Evolutionary conservation across 164 flowering plant genomes (phyloP), one percentile per base, ranked within the genome.

Genomic region (Vitis rupestris): DNA sequence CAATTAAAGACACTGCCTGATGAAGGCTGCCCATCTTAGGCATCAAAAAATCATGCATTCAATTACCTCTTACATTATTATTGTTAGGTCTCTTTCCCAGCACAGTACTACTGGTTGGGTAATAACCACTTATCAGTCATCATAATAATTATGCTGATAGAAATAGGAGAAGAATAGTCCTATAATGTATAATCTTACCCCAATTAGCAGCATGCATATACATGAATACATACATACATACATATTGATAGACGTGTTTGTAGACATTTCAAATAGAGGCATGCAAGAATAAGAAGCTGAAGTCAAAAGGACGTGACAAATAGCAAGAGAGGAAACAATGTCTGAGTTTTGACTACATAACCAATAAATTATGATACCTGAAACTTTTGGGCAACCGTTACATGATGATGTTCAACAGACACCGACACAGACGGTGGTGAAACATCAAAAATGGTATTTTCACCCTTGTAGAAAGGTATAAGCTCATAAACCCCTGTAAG

Each of bases 381-480:
- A 78, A 95, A 95, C 71, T 81, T 91, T 64, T 88, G 90, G 8
- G 84, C 73, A 63, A 93, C 73, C 27, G 83, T 74, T 49, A 84
- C 80, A 77, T 95, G 98, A 72, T 78, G 82, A 76, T 95, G 99
- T 78, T 80, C 82, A 70, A 95, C 92, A 72, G 88, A 76, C 14
- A 95, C 80, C 15, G 80, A 65, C 67, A 89, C 48, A 13, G 80
- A 75, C 44, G 94, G 80, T 66, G 99, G 99, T 57, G 97, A 93
- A 78, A 95, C 95, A 81, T 91, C 99, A 86, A 95, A 95, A 70
- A 91, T 84, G 65, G 98, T 95, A 75, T 95, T 93, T 72, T 95
- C 99, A 10, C 99, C 99, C 86, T 87, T 95, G 87, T 95, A 91
- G 81, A 76, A 90, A 44, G 99, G 99, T 76, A 87, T 70, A 63